Conservation (phyloP, 2,329 filamentous ascomycete genomes). For the Talaromyces funiculosus region DNA sequence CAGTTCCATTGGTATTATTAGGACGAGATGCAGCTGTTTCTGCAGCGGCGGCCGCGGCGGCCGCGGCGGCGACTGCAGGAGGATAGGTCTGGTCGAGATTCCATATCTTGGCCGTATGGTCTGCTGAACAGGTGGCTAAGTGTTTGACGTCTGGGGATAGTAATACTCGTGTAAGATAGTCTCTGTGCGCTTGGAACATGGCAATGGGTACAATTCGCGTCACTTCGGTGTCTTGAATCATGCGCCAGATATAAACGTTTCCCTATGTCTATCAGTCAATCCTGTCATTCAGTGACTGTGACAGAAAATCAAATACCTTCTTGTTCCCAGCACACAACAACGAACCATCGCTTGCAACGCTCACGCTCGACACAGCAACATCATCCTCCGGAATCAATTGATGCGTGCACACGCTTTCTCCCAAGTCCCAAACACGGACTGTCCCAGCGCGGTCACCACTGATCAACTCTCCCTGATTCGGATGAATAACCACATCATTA, state of each 20-base stretch:
- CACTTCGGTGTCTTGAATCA: conserved; percentile 74
- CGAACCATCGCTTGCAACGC: conserved; percentile 88
- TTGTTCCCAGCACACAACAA: conserved; percentile 93
- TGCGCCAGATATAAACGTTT: conserved; percentile 95
- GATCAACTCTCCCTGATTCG: conserved; percentile 96
- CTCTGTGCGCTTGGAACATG: conserved; percentile 83
- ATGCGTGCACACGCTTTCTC: conserved; percentile 94
- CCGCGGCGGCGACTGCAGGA: conserved; percentile 32
- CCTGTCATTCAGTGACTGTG: neutral
- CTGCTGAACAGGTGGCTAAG: conserved; percentile 85
- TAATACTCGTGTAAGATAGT: conserved; percentile 87
- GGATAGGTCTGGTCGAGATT: conserved; percentile 67
- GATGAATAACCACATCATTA: conserved; percentile 98
- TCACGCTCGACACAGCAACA: conserved; percentile 87
- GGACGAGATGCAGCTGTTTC: conserved; percentile 15
- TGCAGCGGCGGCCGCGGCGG: conserved; percentile 20
- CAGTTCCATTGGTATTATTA: conserved; percentile 10
- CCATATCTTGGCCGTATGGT: conserved; percentile 96
- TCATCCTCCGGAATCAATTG: conserved; percentile 96
- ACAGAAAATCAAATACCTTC: conserved; percentile 50
- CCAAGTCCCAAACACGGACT: conserved; percentile 91
- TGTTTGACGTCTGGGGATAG: conserved; percentile 92
- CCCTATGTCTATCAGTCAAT: conserved; percentile 52
- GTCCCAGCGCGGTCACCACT: conserved; percentile 90
- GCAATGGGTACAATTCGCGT: conserved; percentile 82